Conservation (phyloP, 805 yeast species). For the Metschnikowia sp. region DNA sequence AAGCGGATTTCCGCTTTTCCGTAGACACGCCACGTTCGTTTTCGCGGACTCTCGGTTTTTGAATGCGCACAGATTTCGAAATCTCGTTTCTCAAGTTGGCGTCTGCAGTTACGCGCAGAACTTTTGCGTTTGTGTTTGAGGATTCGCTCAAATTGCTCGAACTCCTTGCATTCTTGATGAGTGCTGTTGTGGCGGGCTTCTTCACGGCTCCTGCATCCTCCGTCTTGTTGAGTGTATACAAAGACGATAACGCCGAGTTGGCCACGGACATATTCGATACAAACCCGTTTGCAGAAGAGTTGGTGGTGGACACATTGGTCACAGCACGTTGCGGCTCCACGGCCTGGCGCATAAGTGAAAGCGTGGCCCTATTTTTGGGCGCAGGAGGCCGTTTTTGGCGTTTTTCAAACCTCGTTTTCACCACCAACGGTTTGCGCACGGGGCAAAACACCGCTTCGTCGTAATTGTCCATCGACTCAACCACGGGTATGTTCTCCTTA, state of each 20-base stretch:
- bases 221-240: slow-evolving; percentile 34
- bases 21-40: background rate
- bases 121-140: slow-evolving; percentile 1
- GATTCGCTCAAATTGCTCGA: slow-evolving; percentile 2
- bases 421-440: slow-evolving; percentile 10
- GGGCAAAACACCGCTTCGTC: slow-evolving; percentile 57
- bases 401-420: background rate
- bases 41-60: background rate
- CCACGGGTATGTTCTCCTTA: slow-evolving; percentile 36
- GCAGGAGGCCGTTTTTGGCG: background rate
- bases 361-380: slow-evolving; percentile 20
- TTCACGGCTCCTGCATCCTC: slow-evolving; percentile 8
- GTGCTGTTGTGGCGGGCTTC: background rate
- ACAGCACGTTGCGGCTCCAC: slow-evolving; percentile 14
- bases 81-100: slow-evolving; percentile 7
- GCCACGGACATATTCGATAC: slow-evolving; percentile 29
- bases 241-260: slow-evolving; percentile 35
- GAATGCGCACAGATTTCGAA: background rate
- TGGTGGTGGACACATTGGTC: slow-evolving; percentile 29
- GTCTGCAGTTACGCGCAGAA: slow-evolving; percentile 6
- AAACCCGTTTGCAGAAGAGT: slow-evolving; percentile 35
- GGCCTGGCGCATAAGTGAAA: slow-evolving; percentile 24
- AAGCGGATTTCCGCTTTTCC: slow-evolving; percentile 11
- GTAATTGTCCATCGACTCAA: slow-evolving; percentile 63
- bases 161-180: background rate